phyloP scores from a whole-genome alignment of 1,284 basidiomycete species.

The Cryptococcus depauperatus region DNA sequence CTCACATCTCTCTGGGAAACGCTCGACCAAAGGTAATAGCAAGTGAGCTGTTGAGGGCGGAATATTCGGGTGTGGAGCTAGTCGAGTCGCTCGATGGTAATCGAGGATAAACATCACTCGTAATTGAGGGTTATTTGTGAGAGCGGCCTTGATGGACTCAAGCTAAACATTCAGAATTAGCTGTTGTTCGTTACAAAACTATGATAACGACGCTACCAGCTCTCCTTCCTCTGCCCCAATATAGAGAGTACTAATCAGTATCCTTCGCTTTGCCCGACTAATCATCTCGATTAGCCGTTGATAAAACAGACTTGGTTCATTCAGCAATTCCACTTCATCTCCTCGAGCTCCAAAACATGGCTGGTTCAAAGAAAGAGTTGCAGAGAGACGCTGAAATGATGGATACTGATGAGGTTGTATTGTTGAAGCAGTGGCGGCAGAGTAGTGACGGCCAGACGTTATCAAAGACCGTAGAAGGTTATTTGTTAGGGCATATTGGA shows the following conservation, averaged over 20 bases:
- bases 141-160: constrained; percentile 54
- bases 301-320: constrained; percentile 46
- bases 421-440: constrained; percentile 1
- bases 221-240: constrained; percentile 62
- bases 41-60: constrained; percentile 59
- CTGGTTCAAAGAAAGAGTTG: constrained; percentile 25
- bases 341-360: constrained; percentile 46
- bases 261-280: constrained; percentile 58
- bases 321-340: constrained; percentile 44
- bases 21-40: constrained; percentile 61
- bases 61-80: constrained; percentile 48
- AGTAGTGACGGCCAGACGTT: not conserved
- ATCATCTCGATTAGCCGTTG: constrained; percentile 54
- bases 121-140: constrained; percentile 56
- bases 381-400: constrained; percentile 26
- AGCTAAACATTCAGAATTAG: constrained; percentile 50
- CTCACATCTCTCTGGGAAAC: constrained; percentile 67
- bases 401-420: constrained; percentile 20
- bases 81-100: constrained; percentile 83
- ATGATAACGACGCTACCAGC: too few species aligned
- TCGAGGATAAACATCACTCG: constrained; percentile 73
- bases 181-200: too few species aligned
- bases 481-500: too few species aligned
- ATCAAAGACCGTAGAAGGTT: too few species aligned
- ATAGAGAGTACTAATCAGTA: constrained; percentile 81